Evolutionary conservation across 2,329 filamentous ascomycete genomes (phyloP), one percentile per base, ranked within the genome.

Genomic region (Fusarium sororula): DNA sequence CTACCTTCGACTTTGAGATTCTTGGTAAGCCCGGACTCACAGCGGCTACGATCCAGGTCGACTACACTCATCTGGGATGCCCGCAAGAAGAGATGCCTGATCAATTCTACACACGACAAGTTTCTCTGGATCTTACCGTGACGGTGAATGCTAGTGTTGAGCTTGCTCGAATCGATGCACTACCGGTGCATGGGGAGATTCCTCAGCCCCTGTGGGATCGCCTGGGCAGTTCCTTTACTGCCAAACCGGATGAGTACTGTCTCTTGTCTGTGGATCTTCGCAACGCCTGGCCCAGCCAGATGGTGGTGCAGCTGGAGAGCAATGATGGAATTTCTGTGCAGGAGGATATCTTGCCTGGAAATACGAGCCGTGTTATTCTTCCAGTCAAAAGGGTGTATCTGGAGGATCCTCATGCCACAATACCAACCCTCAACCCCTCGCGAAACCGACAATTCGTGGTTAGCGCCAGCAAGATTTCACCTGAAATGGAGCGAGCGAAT

Each of bases 71-170:
- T 79, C 86, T 98, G n/a, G 94, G 94, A 4, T 88, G 90, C 38
- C 86, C 91, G 10, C 87, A 87, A n/a, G 88, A 89, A 18, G 90
- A 95, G 64, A 84, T 95, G 5, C 87, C 88, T 30, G 91, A 92
- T 41, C 88, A 90, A 39, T 97, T 98, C 79, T 94, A 95, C 79
- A 98, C 95, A 1, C 89, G 95, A 44, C 94, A 96, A 79, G 88
- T 97, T 22, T 91, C 92, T 24, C 86, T 97, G 35, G 93, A 94
- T 20, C 85, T 98, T 65, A 94, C 92, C 0, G 90, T 98, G 22
- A 98, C 96, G 10, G 96, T 98, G 54, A 98, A 98, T 79, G 93
- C 95, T 7, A 96, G 94, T 78, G 87, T 98, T 32, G 94, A 98
- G 78, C 86, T 98, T 15, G 88, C 91, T 39, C 89, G 94, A 42